Evolutionary conservation across 495 filamentous ascomycete genomes (phyloP).

Genomic region (Delitschia confertaspora): DNA sequence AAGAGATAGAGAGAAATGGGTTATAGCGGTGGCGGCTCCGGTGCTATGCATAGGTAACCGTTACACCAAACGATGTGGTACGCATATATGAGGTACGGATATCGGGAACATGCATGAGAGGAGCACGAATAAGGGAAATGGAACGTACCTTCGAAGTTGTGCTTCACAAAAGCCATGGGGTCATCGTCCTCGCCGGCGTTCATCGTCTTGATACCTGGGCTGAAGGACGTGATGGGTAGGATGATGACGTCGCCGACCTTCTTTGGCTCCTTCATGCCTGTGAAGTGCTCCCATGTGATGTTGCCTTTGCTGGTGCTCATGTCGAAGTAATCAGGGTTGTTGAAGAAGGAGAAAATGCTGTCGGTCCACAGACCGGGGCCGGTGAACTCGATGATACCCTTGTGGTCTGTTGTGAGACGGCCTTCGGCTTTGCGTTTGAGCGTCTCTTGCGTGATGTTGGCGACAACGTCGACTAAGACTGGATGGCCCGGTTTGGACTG

Average conservation of each 20-base stretch:
- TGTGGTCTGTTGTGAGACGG: conserved; percentile 53
- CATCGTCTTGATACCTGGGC: conserved; percentile 90
- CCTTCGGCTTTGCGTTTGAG: conserved; percentile 65
- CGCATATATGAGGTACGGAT: too few species aligned
- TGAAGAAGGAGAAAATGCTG: conserved; percentile 83
- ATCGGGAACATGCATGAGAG: not conserved
- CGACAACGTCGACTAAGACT: conserved; percentile 76
- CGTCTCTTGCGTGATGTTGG: conserved; percentile 74
- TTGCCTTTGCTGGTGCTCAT: conserved; percentile 59
- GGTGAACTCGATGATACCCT: conserved; percentile 90
- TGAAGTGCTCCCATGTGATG: conserved; percentile 83
- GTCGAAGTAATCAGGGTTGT: conserved; percentile 82
- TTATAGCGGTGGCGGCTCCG: conserved; percentile 1
- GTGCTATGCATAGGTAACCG: not conserved
- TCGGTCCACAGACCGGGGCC: conserved; percentile 96
- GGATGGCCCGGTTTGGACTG: conserved; percentile 93
- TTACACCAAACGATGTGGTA: too few species aligned
- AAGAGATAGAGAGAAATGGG: too few species aligned
- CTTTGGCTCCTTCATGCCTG: conserved; percentile 67
- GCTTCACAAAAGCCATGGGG: conserved; percentile 96
- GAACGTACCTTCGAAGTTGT: conserved; percentile 80
- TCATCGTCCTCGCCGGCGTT: conserved; percentile 82
- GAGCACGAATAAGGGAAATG: conserved; percentile 7
- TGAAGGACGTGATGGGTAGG: conserved; percentile 93
- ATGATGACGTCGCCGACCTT: conserved; percentile 93